Percentiles rank a stretch among this genome's conserved stretches.
phyloP scores from a whole-genome alignment of 106 monocot species.

The Narthecium ossifragum region DNA sequence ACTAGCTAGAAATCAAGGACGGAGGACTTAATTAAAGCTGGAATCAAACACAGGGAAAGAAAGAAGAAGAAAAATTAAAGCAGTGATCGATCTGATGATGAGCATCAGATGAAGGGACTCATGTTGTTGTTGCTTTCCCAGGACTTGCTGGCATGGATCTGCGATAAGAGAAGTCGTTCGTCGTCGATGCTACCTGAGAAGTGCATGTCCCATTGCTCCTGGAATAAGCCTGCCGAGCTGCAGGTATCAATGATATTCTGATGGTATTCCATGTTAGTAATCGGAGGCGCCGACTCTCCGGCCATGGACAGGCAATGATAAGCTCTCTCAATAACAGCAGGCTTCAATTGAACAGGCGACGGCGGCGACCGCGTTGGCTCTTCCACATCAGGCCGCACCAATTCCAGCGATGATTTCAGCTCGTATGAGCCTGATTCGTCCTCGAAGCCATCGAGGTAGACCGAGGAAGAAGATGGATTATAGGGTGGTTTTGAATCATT shows the following conservation, averaged over 20 bases:
- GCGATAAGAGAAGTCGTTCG: too few species aligned
- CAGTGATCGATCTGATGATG: too few species aligned
- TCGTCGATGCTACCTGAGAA: background rate
- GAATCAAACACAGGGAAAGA: too few species aligned
- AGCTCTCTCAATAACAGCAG: background rate
- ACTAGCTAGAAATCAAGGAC: too few species aligned
- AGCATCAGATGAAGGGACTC: too few species aligned
- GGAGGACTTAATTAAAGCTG: too few species aligned
- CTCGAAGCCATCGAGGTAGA: background rate
- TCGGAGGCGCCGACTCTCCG: background rate
- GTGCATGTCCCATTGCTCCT: slow-evolving; percentile 17
- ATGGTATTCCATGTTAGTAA: too few species aligned
- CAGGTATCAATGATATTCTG: background rate
- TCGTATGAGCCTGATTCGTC: slow-evolving; percentile 14
- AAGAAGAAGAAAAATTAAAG: too few species aligned
- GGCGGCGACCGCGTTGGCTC: slow-evolving; percentile 6
- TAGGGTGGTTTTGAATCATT: background rate
- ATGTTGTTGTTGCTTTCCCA: too few species aligned
- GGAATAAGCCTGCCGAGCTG: background rate
- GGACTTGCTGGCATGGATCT: too few species aligned
- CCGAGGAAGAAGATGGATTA: background rate
- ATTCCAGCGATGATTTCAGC: slow-evolving; percentile 14
- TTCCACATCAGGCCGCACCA: slow-evolving; percentile 17
- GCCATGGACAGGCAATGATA: too few species aligned
- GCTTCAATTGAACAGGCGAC: background rate